Base-by-base conservation (phyloP, 495 filamentous ascomycete species). In the Pseudomonodictys pantanalensis region DNA sequence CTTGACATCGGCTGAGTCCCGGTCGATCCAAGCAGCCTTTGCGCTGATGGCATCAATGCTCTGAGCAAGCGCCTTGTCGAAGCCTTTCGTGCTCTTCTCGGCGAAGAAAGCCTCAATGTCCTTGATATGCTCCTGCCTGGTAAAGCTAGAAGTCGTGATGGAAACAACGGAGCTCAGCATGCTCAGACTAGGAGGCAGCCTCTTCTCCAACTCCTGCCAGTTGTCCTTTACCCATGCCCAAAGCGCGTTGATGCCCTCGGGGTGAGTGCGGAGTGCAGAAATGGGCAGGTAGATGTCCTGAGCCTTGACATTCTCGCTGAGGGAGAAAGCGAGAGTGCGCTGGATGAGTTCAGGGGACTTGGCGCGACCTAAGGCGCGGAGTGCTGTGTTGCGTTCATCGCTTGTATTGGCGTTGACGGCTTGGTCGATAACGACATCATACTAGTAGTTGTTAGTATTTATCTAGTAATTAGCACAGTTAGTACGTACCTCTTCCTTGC, bases 221-320 rank as follows among this genome's bases (percentile, higher is more conserved):
- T 96, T 92, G 52, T 83, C 77, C 69, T 85, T 88, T 76, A 95
- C 78, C 88, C 89, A 97, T 42, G 60, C 67, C 82, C 87, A 97
- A 56, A 96, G 77, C 10, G 86, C 88, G 53, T 89, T 79, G 45
- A 92, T 87, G 67, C 93, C 93, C 43, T 84, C 81, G 3, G 81
- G 74, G 69, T 96, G 89, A 65, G 79, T 83, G 55, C 93, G 83
- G 48, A 98, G 80, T 24, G 87, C 89, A 35, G 81, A 80, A 24
- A 95, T 75, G 2, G 85, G 93, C 69, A 96, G 85, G 77, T 97
- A 97, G 63, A 98, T 86, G 39, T 98, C 93, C 75, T 98, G 93
- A 64, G 86, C 91, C 78, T 95, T 95, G 72, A 98, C 90, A 59
- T 96, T 88, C 38, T 85, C 81, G 72, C 85, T 83, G 57, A 89